phyloP scores from a whole-genome alignment of 331 rosid species.

The Acacia concinna region DNA sequence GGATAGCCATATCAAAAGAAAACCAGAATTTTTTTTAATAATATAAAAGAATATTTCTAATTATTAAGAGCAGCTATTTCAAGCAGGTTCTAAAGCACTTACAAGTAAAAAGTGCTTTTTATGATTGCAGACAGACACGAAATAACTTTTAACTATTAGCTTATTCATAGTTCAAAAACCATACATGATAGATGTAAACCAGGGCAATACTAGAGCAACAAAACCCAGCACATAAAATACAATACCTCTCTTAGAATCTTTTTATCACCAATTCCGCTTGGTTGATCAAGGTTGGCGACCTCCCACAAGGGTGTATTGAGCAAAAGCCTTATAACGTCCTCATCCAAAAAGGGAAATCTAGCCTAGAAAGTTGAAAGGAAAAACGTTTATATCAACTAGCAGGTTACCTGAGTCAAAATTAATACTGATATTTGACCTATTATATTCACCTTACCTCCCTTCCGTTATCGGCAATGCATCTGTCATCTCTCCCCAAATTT shows the following conservation, averaged over 20 bases:
- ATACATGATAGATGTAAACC: conserved; percentile 7
- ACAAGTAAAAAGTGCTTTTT: background rate
- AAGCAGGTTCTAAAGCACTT: background rate
- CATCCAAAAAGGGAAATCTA: conserved; percentile 95
- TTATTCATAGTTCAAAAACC: background rate
- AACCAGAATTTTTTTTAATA: too few species aligned
- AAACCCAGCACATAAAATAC: conserved; percentile 27
- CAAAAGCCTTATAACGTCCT: conserved; percentile 71
- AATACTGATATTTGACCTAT: background rate
- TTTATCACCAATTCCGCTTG: conserved; percentile 86
- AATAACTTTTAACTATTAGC: background rate
- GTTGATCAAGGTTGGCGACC: conserved; percentile 84
- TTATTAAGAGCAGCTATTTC: background rate
- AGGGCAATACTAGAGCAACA: conserved; percentile 12
- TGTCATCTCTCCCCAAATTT: conserved; percentile 96
- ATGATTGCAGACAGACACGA: background rate
- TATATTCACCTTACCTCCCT: conserved; percentile 71
- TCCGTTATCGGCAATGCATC: conserved; percentile 90
- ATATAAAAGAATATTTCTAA: background rate
- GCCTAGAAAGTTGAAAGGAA: conserved; percentile 50
- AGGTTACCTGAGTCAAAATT: conserved; percentile 17
- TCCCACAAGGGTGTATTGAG: conserved; percentile 86
- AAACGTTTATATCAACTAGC: background rate
- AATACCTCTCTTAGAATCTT: conserved; percentile 85
- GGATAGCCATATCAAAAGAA: too few species aligned